Base-by-base conservation (phyloP, 371 early-diverging fungal species). In the Amoeboaphelidium occidentale region DNA sequence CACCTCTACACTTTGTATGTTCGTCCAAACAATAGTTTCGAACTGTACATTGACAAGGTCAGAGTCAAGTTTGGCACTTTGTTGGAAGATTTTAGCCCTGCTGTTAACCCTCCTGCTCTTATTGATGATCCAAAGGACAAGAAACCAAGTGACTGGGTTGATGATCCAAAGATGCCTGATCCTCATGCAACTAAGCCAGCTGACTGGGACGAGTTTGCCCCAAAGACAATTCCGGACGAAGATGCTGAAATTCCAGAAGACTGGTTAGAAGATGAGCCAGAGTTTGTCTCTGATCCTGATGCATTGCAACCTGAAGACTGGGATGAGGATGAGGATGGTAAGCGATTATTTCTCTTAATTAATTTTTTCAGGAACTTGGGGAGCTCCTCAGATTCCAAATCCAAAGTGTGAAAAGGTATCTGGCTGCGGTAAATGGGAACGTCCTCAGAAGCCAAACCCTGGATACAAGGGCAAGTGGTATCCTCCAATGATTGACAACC, bases 91-190 rank as follows among this genome's bases (percentile, higher is more conserved):
- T 88, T 91, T 75, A 76, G 72, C 39, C 82, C 90, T 46, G 69
- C 85, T 20, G 84, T 91, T 51, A 88, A 86, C 73, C 84, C 81
- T 48, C 85, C 89, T 51, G 76, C 79, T 58, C 76, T 73, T 56
- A 80, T 85, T 47, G 70, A 74, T 53, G 93, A 96, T 53, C 83
- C 88, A 27, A 51, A 60, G 41, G 97, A 87, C 62, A 64, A 56
- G 51, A 92, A 89, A 73, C 97, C 97, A 27, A 78, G 56, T 1
- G 88, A 88, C 65, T 96, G 93, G 92, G 89, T 83, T 41, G 92
- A 91, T 52, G 75, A 68, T 24, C 81, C 78, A 50, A 69, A 76
- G 55, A 87, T 93, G 57, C 66, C 76, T 3, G 94, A 93, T 57
- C 78, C 79, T 21, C 72, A 72, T 21, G 86, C 88, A 43, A 65